Percentiles rank a stretch among this genome's conserved stretches.
Evolutionary conservation across 2,329 filamentous ascomycete genomes (phyloP).

Genomic region (Pseudogymnoascus sp.): DNA sequence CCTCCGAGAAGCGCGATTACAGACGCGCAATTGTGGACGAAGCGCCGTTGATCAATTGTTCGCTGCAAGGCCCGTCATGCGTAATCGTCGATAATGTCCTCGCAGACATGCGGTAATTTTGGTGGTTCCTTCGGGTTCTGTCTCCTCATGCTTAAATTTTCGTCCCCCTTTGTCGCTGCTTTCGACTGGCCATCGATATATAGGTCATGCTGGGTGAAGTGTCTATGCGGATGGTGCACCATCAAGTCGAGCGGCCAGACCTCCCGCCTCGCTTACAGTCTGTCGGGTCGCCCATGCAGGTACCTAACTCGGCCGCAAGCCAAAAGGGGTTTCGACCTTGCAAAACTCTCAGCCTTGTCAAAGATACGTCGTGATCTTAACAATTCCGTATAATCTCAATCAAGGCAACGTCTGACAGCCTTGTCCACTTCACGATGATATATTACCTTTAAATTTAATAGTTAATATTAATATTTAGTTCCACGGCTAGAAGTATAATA

Average conservation of each 20-base stretch:
- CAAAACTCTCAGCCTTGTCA: neutral
- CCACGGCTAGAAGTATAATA: neutral
- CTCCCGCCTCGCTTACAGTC: conserved; percentile 1
- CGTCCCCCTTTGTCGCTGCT: neutral
- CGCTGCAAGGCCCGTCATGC: neutral
- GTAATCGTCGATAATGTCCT: neutral
- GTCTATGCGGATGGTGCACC: neutral
- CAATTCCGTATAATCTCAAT: neutral
- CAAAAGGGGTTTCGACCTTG: conserved; percentile 3
- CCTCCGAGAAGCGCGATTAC: conserved; percentile 8
- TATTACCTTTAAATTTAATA: neutral
- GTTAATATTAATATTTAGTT: neutral
- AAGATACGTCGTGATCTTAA: conserved; percentile 1
- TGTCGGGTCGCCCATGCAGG: conserved; percentile 6
- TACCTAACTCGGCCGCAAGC: neutral
- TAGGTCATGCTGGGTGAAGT: neutral
- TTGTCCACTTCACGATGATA: neutral
- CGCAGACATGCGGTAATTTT: neutral
- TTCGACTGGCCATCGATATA: conserved; percentile 3
- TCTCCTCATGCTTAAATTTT: neutral
- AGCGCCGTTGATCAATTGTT: conserved; percentile 3
- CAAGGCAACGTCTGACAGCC: neutral
- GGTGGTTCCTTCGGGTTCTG: neutral
- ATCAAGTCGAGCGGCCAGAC: conserved; percentile 5
- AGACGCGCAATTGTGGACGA: conserved; percentile 5